Evolutionary conservation across 2,329 filamentous ascomycete genomes (phyloP), one percentile per base, ranked within the genome.

Genomic region (Boeremia lycopersici): DNA sequence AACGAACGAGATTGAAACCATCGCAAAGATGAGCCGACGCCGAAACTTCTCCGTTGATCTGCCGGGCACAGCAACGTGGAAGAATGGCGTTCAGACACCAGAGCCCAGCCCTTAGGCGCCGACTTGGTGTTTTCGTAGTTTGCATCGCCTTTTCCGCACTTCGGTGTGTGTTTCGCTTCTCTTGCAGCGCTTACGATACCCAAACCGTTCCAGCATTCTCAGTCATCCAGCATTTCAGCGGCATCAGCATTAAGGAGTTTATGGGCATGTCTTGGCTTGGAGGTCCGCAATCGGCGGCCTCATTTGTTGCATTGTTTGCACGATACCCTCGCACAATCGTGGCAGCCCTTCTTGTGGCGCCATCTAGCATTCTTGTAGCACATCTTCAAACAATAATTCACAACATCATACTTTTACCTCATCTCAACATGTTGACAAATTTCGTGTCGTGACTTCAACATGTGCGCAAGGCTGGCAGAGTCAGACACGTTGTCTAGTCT

Each of bases 71-170:
- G 61, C 70, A 8, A 60, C 71, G 9, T 74, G 72, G 72, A 60
- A 52, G 39, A 53, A 70, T 44, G 74, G 74, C 17, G 56, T 72
- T 33, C 68, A 72, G 43, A 76, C 74, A n/a, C 74, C 74, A 8
- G 73, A 73, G 47, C 74, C 72, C n/a, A 76, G 73, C 59, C 74
- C 74, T 35, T 75, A 60, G 70, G 38, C 8, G 7, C 35, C 8
- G 15, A 19, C 11, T 31, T 46, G 30, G 36, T 35, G 26, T 45
- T 19, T 50, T 38, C n/a, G 23, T 48, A 11, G 39, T 23, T 47
- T 44, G 42, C 33, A 29, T 28, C 26, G 31, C 33, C 23, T 46
- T 38, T 33, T 11, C 41, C 38, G 36, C 33, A 25, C 17, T 40
- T 28, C 13, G 44, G 47, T 43, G 33, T 47, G 43, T 33, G 48